These are phyloP conservation scores for Colletotrichum sp. DNA, from an alignment of 2,329 filamentous ascomycete species.

Conservation along the genomic window DNA sequence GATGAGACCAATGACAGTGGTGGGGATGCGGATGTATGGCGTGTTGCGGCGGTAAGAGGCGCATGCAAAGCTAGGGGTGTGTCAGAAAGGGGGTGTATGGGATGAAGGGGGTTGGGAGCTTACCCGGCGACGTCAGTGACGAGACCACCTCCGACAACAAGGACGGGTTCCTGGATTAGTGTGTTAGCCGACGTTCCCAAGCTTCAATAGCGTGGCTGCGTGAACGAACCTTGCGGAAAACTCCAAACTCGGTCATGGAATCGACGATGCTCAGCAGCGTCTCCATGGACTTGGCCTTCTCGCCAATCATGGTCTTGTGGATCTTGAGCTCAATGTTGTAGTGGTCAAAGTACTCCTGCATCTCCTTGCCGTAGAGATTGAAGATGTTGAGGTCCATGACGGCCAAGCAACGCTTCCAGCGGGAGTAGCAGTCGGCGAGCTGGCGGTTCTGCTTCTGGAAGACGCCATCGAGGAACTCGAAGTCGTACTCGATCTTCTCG, in stretches of 20 bases:
- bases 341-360: conserved; percentile 72
- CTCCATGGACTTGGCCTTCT: conserved; percentile 77
- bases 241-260: conserved; percentile 76
- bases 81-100: background rate
- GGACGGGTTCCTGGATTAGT: conserved; percentile 59
- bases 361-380: conserved; percentile 69
- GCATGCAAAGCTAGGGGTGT: conserved; percentile 64
- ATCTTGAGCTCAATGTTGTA: conserved; percentile 67
- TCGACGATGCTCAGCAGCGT: conserved; percentile 73
- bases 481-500: conserved; percentile 80
- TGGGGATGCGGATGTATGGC: conserved; percentile 76
- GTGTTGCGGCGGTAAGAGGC: conserved; percentile 75
- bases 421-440: conserved; percentile 68
- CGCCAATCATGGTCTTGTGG: conserved; percentile 76
- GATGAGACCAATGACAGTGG: conserved; percentile 77
- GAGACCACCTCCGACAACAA: conserved; percentile 71
- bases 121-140: conserved; percentile 76
- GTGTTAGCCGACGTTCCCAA: conserved; percentile 4
- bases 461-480: conserved; percentile 73
- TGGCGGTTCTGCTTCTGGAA: conserved; percentile 66
- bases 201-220: background rate
- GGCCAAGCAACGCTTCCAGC: conserved; percentile 69
- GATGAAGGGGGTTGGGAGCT: conserved; percentile 41
- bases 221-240: conserved; percentile 61
- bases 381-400: conserved; percentile 77